Base-by-base conservation (phyloP, 352 stramenopile species). In the Pythium brachiatum region DNA sequence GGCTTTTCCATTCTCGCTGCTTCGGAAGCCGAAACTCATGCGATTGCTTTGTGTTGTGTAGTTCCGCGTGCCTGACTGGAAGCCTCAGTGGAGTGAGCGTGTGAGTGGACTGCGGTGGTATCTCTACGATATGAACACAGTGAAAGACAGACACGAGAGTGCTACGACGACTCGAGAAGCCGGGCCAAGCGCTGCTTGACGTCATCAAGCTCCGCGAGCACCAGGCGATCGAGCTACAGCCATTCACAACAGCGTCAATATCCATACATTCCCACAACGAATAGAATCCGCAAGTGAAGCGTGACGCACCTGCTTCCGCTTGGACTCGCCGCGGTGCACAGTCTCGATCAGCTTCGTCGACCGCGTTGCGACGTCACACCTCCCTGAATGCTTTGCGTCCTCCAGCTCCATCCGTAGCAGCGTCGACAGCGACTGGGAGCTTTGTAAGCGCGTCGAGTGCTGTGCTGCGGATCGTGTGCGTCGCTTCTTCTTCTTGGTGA, bases 1-100 rank as follows among this genome's bases (percentile, higher is more conserved):
- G 20, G 9, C 13, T 16, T 9, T 21, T 38, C 32, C 12, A n/a
- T 15, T 56, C 36, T 50, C 48, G 13, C 16, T 34, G 29, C 5
- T 34, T 34, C 5, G 29, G 29, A 34, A 9, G 29, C 5, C 29
- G 5, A 9, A 34, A 48, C 38, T 57, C 11, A 36, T 12, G 4
- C 7, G 46, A 55, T 25, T 67, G 44, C 38, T 26, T 71, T 23
- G 25, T 53, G 27, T 18, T 36, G 23, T 39, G 13, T 23, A 95
- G 86, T 95, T 95, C 62, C 86, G 76, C 1, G 64, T 95, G 11
- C 81, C 83, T 0, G 76, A 74, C 15, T 95, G 86, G 86, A 83
- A 75, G 27, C 73, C 86, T 1, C 59, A 63, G 8, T 90, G 73
- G 72, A 77, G 59, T 0, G 81, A 86, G 12, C 65, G 74, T 20